Evolutionary conservation across 805 yeast species (phyloP), one percentile per base, ranked within the genome.

Genomic region (Priceomyces castillae): DNA sequence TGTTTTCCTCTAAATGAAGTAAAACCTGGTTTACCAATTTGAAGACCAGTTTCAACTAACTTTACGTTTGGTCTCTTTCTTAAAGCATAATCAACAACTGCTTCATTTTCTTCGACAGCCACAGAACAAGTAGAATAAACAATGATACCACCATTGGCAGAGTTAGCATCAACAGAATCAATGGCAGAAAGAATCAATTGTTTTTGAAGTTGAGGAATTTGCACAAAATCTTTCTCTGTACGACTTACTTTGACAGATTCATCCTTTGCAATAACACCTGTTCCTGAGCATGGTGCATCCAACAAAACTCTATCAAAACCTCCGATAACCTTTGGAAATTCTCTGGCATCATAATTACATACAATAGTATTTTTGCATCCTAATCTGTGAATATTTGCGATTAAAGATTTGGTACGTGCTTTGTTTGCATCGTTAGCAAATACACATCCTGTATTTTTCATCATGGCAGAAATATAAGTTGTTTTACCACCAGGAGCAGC

Each of bases 401-500:
- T 89, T 58, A 94, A 74, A 15, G 97, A 87, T 72, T 92, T 92
- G 25, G 98, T 92, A 73, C 99, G 84, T 18, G 95, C 87, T 64
- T 92, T 94, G 73, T 90, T 94, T 45, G 96, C 84, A 71, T 94
- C 99, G 66, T 94, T 94, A 42, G 99, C 99, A 64, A 94, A 90
- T 17, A 94, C 87, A 65, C 92, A 82, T 20, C 99, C 99, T 1
- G 99, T 94, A 67, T 94, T 94, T 62, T 94, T 94, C 98, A 94
- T 94, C 70, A 92, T 67, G 1, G 99, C 97, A 30, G 96, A 81
- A 41, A 92, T 80, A 63, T 89, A 90, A 2, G 99, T 92, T 16
- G 97, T 89, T 63, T 92, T 92, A 69, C 99, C 99, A 73, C 99
- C 99, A 52, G 99, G 99, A 22, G 99, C 97, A 47, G 99, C 95